Conservation (phyloP, 2,329 filamentous ascomycete species). For the Alternaria panax region DNA sequence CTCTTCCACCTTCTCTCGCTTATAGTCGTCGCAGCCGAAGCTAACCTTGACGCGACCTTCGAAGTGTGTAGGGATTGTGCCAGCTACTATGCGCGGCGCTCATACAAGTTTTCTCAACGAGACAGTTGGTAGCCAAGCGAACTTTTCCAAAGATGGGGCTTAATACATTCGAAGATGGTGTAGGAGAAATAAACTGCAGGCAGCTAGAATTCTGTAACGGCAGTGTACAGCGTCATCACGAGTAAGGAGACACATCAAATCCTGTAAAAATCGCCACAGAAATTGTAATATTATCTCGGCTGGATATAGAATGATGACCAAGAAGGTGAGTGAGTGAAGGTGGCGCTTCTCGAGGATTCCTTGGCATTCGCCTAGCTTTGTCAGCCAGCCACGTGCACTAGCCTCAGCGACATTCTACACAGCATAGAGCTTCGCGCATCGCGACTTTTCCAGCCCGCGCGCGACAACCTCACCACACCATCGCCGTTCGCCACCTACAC, state of each 20-base stretch:
- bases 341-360: slow-evolving; percentile 14
- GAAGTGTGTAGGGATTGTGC: no score
- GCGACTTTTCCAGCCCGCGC: slow-evolving; percentile 17
- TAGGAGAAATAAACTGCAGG: background rate
- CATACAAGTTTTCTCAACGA: background rate
- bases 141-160: background rate
- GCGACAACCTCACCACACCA: slow-evolving; percentile 11
- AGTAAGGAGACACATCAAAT: background rate
- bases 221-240: background rate
- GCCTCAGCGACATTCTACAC: background rate
- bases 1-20: no score
- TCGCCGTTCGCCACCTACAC: background rate
- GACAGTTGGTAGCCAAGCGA: background rate
- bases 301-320: background rate
- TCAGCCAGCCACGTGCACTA: slow-evolving; percentile 9
- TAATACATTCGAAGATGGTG: background rate
- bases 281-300: background rate
- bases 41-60: no score
- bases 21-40: no score
- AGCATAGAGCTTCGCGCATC: slow-evolving; percentile 17
- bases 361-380: slow-evolving; percentile 16
- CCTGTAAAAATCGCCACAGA: background rate
- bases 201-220: background rate
- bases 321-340: background rate
- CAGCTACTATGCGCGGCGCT: background rate